These are phyloP conservation scores for Penicillium sp. DNA, from an alignment of 2,329 filamentous ascomycete genomes.

Conservation along the genomic window DNA sequence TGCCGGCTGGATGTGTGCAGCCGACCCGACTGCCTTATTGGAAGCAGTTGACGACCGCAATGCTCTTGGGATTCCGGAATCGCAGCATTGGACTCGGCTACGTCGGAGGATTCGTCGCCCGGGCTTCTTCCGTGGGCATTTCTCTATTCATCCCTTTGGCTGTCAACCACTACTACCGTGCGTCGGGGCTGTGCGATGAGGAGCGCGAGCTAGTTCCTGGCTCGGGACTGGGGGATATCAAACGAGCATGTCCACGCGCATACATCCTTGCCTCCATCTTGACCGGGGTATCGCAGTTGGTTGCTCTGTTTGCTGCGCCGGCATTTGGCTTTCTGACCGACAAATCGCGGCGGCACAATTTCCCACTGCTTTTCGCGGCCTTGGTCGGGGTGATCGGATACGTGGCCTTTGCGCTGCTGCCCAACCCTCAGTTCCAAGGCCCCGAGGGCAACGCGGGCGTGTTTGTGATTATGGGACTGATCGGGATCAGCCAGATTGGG, in stretches of 20 bases:
- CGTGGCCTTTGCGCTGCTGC: constrained; percentile 67
- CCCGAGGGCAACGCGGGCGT: constrained; percentile 66
- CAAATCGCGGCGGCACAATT: constrained; percentile 62
- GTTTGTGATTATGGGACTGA: constrained; percentile 72
- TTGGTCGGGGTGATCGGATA: constrained; percentile 76
- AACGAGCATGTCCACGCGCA: constrained; percentile 77
- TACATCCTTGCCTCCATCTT: constrained; percentile 85
- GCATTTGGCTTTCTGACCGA: constrained; percentile 83
- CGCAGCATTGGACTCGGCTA: constrained; percentile 82
- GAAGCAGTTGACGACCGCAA: constrained; percentile 59
- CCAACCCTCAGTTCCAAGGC: constrained; percentile 71
- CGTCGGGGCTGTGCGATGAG: constrained; percentile 70
- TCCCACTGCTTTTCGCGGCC: constrained; percentile 70
- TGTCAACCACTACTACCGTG: constrained; percentile 85
- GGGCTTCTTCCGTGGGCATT: constrained; percentile 91
- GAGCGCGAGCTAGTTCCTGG: constrained; percentile 32
- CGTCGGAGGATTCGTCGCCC: constrained; percentile 88
- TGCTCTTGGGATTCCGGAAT: constrained; percentile 71
- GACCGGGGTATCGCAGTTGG: constrained; percentile 82
- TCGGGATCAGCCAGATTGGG: constrained; percentile 92
- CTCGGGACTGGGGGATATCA: constrained; percentile 59
- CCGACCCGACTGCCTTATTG: constrained; percentile 34
- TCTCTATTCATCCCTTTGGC: constrained; percentile 92
- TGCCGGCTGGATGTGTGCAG: background rate
- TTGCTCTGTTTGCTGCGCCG: constrained; percentile 80